Evolutionary conservation across 164 flowering plant species (phyloP).

Genomic region (Nymphaea thermarum): DNA sequence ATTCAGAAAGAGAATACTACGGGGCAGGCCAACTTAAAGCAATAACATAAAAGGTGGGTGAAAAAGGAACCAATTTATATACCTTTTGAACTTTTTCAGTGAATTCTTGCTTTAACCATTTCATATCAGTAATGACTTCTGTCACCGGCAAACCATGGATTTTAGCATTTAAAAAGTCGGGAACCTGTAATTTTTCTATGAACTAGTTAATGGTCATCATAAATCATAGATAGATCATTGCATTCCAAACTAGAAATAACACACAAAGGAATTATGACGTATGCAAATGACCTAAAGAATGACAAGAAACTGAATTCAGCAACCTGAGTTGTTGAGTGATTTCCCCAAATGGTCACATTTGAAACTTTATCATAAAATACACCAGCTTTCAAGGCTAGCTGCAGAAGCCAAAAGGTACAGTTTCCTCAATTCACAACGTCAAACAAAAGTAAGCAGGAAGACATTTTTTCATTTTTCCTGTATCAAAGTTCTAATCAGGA

Average conservation of each 20-base stretch:
- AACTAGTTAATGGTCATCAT: too few species aligned
- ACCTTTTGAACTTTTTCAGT: conserved; percentile 86
- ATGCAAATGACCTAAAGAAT: too few species aligned
- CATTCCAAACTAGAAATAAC: too few species aligned
- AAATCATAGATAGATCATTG: too few species aligned
- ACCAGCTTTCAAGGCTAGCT: conserved; percentile 96
- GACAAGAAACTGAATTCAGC: background rate
- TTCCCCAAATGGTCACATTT: conserved; percentile 97
- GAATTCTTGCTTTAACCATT: conserved; percentile 90
- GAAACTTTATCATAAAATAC: conserved; percentile 95
- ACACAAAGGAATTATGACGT: too few species aligned
- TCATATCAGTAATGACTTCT: conserved; percentile 74
- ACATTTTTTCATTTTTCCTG: too few species aligned
- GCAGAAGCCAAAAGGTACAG: conserved; percentile 13
- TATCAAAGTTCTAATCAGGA: background rate
- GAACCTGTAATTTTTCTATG: conserved; percentile 43
- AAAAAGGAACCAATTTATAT: background rate
- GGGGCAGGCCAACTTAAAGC: too few species aligned
- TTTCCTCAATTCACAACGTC: too few species aligned
- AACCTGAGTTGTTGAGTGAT: conserved; percentile 99
- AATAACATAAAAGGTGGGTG: too few species aligned
- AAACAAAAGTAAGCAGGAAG: too few species aligned
- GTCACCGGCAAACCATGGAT: conserved; percentile 70
- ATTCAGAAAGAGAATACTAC: background rate
- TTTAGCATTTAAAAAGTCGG: conserved; percentile 87